These are phyloP conservation scores for Pestalotiopsis sp. DNA, from an alignment of 2,329 filamentous ascomycete genomes.

Conservation along the genomic window DNA sequence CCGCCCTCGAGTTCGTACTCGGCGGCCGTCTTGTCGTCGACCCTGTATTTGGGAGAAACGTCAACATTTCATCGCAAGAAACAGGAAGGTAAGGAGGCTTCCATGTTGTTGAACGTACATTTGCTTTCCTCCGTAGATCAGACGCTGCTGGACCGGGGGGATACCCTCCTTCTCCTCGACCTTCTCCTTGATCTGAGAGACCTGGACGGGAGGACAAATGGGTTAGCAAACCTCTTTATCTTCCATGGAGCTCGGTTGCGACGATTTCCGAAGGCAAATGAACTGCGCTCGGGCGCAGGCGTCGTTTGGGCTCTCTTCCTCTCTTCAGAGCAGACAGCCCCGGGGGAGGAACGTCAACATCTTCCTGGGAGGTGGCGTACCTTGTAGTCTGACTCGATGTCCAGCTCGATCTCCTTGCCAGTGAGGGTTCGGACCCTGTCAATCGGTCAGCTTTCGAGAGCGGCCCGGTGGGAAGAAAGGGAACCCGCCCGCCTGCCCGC, in stretches of 20 bases:
- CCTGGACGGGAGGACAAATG: constrained; percentile 51
- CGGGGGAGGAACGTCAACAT: neutral
- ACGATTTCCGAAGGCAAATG: too few relatives aligned
- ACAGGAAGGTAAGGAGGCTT: neutral
- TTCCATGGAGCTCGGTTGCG: too few relatives aligned
- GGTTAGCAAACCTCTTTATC: neutral
- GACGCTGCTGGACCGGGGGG: constrained; percentile 90
- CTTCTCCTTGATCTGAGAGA: constrained; percentile 96
- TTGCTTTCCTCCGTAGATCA: constrained; percentile 97
- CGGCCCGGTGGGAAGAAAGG: constrained; percentile 8
- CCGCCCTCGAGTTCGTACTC: constrained; percentile 93
- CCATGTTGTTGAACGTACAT: constrained; percentile 60
- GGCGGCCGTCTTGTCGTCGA: constrained; percentile 88
- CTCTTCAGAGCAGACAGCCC: too few relatives aligned
- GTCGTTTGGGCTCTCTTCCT: too few relatives aligned
- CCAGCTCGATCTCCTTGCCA: constrained; percentile 98
- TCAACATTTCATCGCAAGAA: neutral
- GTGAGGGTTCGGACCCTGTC: constrained; percentile 92
- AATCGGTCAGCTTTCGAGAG: constrained; percentile 14
- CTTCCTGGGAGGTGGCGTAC: constrained; percentile 47
- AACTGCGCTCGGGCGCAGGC: too few relatives aligned
- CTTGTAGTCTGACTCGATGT: constrained; percentile 94
- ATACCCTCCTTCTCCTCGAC: constrained; percentile 99
- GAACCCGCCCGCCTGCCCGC: neutral
- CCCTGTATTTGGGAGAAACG: constrained; percentile 55